A percentile compares a stretch with the other conserved stretches of the same genome.
These are phyloP conservation scores for Ophiostoma piceae DNA, from an alignment of 2,329 filamentous ascomycete species.

Conservation along the genomic window DNA sequence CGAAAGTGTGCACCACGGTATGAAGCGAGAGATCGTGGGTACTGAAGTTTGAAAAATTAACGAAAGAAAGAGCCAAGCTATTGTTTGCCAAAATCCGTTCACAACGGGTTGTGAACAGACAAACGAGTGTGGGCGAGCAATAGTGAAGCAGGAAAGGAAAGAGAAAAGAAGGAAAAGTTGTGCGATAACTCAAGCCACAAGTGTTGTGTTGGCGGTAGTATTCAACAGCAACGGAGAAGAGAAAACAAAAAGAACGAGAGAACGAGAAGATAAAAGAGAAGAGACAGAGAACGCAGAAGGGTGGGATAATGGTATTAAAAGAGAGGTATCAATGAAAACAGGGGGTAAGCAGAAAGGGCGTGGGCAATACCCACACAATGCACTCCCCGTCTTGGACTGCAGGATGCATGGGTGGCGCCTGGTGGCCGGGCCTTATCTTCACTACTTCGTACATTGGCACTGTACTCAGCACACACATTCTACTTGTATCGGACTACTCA, in stretches of 20 bases:
- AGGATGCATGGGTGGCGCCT: constrained; percentile 1
- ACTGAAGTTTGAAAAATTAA: background rate
- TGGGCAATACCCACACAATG: constrained; percentile 9
- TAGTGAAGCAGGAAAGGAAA: background rate
- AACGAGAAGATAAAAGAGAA: background rate
- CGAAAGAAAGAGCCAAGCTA: background rate
- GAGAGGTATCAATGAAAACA: constrained; percentile 1
- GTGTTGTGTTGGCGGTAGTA: background rate
- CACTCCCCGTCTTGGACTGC: background rate
- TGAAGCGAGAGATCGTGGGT: background rate
- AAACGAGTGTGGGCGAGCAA: constrained; percentile 11
- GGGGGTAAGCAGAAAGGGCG: constrained; percentile 9
- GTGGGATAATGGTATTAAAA: constrained; percentile 6
- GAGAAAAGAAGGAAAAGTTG: background rate
- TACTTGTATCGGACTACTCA: constrained; percentile 8
- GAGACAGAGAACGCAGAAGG: background rate
- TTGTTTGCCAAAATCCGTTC: constrained; percentile 1
- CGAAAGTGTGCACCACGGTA: background rate
- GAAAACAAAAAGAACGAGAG: background rate
- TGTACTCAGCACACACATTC: constrained; percentile 1
- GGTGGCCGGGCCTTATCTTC: constrained; percentile 3
- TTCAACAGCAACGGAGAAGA: background rate
- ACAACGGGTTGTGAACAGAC: background rate
- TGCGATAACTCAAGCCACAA: background rate
- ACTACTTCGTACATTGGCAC: background rate